Conservation (phyloP, 306 rosid species). For the Carpinus fangiana region DNA sequence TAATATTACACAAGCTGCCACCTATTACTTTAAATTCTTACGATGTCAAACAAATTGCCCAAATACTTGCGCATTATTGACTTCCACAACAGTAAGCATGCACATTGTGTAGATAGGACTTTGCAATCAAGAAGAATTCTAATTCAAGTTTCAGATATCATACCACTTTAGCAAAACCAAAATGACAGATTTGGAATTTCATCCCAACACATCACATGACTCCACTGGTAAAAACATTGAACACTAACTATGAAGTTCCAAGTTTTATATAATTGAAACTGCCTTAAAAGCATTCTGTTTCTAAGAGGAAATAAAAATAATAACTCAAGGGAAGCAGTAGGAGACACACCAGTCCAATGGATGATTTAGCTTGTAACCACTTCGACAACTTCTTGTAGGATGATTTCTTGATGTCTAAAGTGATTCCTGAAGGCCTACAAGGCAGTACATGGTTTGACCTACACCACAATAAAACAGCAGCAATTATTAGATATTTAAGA, state of each 20-base stretch:
- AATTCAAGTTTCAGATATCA: background rate
- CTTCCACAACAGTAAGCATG: background rate
- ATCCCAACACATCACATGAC: background rate
- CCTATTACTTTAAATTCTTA: background rate
- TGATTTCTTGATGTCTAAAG: constrained; percentile 87
- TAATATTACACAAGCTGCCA: background rate
- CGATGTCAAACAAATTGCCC: background rate
- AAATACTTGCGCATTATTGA: background rate
- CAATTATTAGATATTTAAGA: constrained; percentile 12
- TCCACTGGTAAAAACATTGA: background rate
- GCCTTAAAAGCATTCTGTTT: background rate
- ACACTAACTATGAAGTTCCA: background rate
- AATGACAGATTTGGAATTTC: background rate
- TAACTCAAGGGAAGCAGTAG: constrained; percentile 15
- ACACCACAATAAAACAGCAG: constrained; percentile 20
- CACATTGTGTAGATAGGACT: background rate
- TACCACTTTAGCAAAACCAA: background rate
- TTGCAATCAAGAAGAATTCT: background rate
- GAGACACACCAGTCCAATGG: constrained; percentile 72
- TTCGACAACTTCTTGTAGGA: constrained; percentile 87
- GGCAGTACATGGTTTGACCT: constrained; percentile 91
- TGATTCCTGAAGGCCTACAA: constrained; percentile 82
- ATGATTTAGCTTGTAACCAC: constrained; percentile 83
- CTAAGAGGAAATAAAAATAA: constrained; percentile 3
- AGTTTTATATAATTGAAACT: background rate